Base-by-base conservation (phyloP, 2,329 filamentous ascomycete species). In the Phialophora chinensis region DNA sequence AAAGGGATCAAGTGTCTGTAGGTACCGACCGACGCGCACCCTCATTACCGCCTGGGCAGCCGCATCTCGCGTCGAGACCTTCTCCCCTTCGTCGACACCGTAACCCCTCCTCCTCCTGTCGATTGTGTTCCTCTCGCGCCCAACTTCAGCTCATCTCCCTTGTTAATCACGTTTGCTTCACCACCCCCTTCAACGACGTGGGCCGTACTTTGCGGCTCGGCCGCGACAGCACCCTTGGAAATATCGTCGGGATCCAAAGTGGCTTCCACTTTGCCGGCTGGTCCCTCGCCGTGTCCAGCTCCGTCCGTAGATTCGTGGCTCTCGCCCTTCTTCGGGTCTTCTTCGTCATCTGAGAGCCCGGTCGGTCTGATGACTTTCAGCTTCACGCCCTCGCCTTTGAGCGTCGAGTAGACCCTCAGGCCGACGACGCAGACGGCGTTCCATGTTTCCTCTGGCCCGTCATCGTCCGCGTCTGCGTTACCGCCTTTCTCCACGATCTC, bases 391-490 rank as follows among this genome's bases (percentile, higher is more conserved):
- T 65, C 67, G 31, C 59, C 67, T 20, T 47, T n/a, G 14, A 69
- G 50, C 20, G 67, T 76, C 71, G n/a, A 75, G 72, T 86, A 88
- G 0, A 88, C 85, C 5, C 85, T 79, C 33, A 88, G 74, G 0
- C 86, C 86, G 4, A 88, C 81, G 17, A 88, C 85, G 67, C 85
- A 87, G 0, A 87, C 81, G 0, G 86, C 86, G 71, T 88, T 87
- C 86, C 86, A 88, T 0, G 85, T 85, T 66, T 79, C 76, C 14
- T 67, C 71, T 27, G 70, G 72, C 14, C 66, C 66, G 38, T 72
- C 73, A 10, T 66, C 73, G 3, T 65, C 64, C 53, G 66, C 66
- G 23, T 65, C 60, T 54, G 38, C 65, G 12, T 23, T 35, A 27
- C 42, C 42, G 33, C 38, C 56, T 20, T 61, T 61, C 44, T 61